These are phyloP conservation scores for Fusarium continuum DNA, from an alignment of 2,329 filamentous ascomycete genomes.

Conservation along the genomic window DNA sequence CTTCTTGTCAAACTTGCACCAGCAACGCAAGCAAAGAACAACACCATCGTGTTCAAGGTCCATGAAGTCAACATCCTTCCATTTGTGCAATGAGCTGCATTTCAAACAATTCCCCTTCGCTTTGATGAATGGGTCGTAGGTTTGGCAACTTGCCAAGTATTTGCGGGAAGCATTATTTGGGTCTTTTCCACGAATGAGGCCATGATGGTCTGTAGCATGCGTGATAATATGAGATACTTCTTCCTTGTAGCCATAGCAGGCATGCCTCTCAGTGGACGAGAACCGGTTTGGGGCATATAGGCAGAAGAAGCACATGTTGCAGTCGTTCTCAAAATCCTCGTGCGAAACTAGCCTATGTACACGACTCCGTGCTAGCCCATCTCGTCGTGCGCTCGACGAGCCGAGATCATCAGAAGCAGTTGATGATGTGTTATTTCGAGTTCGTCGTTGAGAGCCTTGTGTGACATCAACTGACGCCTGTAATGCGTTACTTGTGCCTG, in stretches of 20 bases:
- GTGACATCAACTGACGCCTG: neutral
- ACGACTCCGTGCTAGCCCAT: neutral
- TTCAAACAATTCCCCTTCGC: constrained; percentile 25
- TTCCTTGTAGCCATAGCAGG: constrained; percentile 24
- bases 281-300: constrained; percentile 8
- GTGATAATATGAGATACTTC: constrained; percentile 39
- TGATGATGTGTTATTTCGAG: neutral
- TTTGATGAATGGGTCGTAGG: constrained; percentile 13
- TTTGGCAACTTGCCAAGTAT: constrained; percentile 28
- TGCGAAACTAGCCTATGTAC: neutral
- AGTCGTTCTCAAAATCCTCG: constrained; percentile 2
- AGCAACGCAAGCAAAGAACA: constrained; percentile 36
- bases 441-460: neutral
- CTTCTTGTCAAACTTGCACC: constrained; percentile 21
- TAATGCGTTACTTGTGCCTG: neutral
- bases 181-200: constrained; percentile 33
- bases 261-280: constrained; percentile 12
- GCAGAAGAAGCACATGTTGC: constrained; percentile 32
- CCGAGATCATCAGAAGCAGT: neutral
- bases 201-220: constrained; percentile 35
- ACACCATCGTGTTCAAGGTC: constrained; percentile 21
- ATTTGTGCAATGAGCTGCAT: constrained; percentile 25
- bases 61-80: constrained; percentile 15
- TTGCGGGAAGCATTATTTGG: constrained; percentile 18
- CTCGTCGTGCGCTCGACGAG: neutral